Evolutionary conservation across 305 asterid species (phyloP), one percentile per base, ranked within the genome.

Genomic region (Caryopteris hybrid): DNA sequence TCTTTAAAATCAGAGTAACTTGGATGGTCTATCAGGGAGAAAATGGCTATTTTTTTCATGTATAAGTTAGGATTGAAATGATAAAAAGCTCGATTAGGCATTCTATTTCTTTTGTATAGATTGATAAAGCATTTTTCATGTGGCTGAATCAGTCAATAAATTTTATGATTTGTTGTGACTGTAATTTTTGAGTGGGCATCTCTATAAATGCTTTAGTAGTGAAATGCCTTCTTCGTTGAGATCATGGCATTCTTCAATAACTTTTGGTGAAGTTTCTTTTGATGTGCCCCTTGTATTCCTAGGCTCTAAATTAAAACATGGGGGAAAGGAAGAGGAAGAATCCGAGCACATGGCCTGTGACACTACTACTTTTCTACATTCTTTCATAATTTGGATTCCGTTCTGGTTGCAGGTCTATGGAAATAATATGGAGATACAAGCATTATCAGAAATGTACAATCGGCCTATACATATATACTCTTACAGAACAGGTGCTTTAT

Each of bases 401-500:
- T 48, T 54, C 61, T 53, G 55, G 22, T 79, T 70, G 76, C 79
- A 94, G 99, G 98, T 91, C 54, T 91, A 89, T 66, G 99, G 99
- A 58, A 94, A 94, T 80, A 94, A 94, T 72, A 83, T 84, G 71
- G 99, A 95, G 89, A 95, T 95, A 76, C 99, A 95, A 79, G 96
- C 95, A 64, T 67, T 95, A 75, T 88, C 91, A 70, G 99, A 95
- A 76, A 95, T 95, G 95, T 95, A 95, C 81, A 91, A 91, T 78
- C 96, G 98, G 69, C 99, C 99, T 42, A 92, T 92, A 61, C 99
- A 95, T 65, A 95, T 95, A 69, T 92, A 88, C 76, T 95, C 98
- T 29, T 95, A 89, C 86, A 86, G 90, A 82, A 85, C 99, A 83
- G 98, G 99, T 95, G 66, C 68, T 58, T 39, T 53, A 43, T 59